Percentiles rank a stretch among this genome's conserved stretches.
These are phyloP conservation scores for Boeremia lycopersici DNA, from an alignment of 2,329 filamentous ascomycete species.

Conservation along the genomic window DNA sequence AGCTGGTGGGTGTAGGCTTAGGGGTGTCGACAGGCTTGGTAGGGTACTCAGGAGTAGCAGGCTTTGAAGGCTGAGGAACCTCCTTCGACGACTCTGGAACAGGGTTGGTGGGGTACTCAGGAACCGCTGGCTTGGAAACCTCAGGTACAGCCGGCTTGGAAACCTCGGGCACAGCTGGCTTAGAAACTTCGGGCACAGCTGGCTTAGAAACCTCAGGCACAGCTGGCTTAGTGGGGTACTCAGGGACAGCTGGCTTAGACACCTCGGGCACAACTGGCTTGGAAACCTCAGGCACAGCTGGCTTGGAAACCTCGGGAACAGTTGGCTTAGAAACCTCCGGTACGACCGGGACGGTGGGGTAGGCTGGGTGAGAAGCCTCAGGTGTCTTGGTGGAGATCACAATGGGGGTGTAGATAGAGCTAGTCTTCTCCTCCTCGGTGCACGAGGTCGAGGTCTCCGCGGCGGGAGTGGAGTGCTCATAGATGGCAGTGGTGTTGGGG, in stretches of 20 bases:
- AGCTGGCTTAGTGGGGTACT: conserved; percentile 9
- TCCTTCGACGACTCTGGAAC: not conserved
- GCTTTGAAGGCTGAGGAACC: conserved; percentile 1
- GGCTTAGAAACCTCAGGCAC: not conserved
- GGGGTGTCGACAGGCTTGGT: conserved; percentile 10
- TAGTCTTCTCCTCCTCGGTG: conserved; percentile 71
- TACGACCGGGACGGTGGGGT: conserved; percentile 10
- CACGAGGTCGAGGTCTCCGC: conserved; percentile 78
- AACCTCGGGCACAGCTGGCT: conserved; percentile 15
- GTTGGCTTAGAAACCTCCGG: conserved; percentile 19
- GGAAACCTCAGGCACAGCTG: conserved; percentile 14
- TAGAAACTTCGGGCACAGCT: conserved; percentile 14
- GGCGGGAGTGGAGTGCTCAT: conserved; percentile 38
- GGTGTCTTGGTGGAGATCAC: conserved; percentile 20
- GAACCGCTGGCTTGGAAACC: conserved; percentile 7
- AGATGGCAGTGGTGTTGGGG: conserved; percentile 33
- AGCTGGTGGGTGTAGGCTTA: conserved; percentile 28
- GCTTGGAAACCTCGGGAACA: conserved; percentile 15
- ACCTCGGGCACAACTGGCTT: conserved; percentile 9
- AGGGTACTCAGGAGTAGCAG: conserved; percentile 12
- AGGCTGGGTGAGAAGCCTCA: conserved; percentile 14
- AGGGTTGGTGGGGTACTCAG: conserved; percentile 14
- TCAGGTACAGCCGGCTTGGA: conserved; percentile 17
- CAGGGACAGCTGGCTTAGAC: conserved; percentile 11
- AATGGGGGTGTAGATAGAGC: conserved; percentile 54